Evolutionary conservation across 352 stramenopile genomes (phyloP).

Genomic region (Globisporangium carolinianum): DNA sequence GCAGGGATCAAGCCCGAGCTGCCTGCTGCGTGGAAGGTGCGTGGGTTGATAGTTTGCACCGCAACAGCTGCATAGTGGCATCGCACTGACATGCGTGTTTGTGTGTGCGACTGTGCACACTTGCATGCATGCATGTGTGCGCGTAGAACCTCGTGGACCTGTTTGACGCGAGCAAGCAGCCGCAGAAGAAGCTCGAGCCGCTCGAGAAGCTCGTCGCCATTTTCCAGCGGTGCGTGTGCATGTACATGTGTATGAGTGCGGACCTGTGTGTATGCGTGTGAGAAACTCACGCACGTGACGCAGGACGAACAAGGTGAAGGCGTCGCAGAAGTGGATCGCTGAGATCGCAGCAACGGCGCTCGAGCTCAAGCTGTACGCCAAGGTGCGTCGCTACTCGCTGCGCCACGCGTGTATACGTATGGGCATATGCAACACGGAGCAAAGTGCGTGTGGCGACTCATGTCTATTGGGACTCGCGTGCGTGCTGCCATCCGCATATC

Average conservation of each 20-base stretch:
- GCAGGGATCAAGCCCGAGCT: slow-evolving; percentile 65
- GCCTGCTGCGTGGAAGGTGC: slow-evolving; percentile 77
- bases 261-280: no score
- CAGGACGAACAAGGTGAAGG: slow-evolving; percentile 69
- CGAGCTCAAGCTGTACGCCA: slow-evolving; percentile 44
- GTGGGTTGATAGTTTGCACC: not conserved
- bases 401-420: no score
- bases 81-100: not conserved
- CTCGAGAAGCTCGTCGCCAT: slow-evolving; percentile 72
- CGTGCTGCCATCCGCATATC: not conserved
- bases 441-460: no score
- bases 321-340: slow-evolving; percentile 73
- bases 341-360: slow-evolving; percentile 54
- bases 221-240: slow-evolving; percentile 38
- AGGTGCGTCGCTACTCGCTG: slow-evolving; percentile 13
- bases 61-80: not conserved
- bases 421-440: no score
- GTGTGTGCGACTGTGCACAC: not conserved
- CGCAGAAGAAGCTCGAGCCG: slow-evolving; percentile 52
- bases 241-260: no score
- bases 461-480: no score
- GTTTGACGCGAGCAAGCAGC: slow-evolving; percentile 42
- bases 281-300: not conserved
- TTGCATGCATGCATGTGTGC: not conserved
- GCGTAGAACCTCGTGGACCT: slow-evolving; percentile 70